Base-by-base conservation (phyloP, 2,329 filamentous ascomycete genomes). In the Bipolaris gigantea region DNA sequence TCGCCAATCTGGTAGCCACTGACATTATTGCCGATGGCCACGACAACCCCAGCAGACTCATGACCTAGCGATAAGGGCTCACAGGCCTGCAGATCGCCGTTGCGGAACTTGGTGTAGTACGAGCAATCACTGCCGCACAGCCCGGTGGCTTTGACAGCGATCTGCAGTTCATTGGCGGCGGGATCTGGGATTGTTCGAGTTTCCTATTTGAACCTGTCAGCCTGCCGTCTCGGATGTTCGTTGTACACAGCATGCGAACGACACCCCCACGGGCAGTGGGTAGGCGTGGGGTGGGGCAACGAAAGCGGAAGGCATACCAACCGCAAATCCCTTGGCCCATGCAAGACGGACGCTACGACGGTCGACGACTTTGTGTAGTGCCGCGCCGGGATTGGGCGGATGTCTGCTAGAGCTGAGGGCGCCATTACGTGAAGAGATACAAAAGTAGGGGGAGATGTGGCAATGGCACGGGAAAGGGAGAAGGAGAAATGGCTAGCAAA, bases 81-180 rank as follows among this genome's bases (percentile, higher is more conserved):
- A 60, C 83, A 85, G 42, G 84, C 85, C 63, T 85, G 86, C 46
- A 89, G 80, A 71, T 88, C 85, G 41, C 86, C 86, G 66, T 89
- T 89, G 73, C 85, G 84, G 67, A 88, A 88, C 65, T 88, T 87
- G 71, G 84, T 87, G 77, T 87, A 89, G 73, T 89, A 89, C 48
- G 84, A 85, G 49, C 88, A 82, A 72, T 89, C 86, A 7, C 85
- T 88, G 51, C 86, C 86, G 70, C 86, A 89, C 63, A 89, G 85
- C 34, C 86, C 86, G 21, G 86, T 89, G 6, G 83, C 81, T 64
- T 82, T 83, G 71, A 89, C 79, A 62, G 83, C 80, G 64, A 89
- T 80, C 72, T 89, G 86, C 50, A 89, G 78, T 67, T 89, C 85
- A 50, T 80, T 76, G 53, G 78, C 72, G 13, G 75, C 76, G 13